Evolutionary conservation across 2,329 filamentous ascomycete genomes (phyloP), one percentile per base, ranked within the genome.

Genomic region (Didymella keratinophila): DNA sequence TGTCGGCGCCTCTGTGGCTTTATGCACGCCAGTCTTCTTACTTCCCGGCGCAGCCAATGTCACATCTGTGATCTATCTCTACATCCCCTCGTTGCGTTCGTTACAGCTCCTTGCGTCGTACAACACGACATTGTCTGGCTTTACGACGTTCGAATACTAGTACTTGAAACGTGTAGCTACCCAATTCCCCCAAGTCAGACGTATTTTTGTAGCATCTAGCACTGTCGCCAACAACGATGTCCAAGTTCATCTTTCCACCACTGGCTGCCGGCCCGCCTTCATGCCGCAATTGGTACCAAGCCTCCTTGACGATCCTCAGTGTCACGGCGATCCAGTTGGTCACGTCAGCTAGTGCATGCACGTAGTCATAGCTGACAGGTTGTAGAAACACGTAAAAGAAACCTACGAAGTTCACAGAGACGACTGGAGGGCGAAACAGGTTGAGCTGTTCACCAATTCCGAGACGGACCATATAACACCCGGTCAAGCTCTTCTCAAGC

Each of bases 261-360:
- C 44, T 60, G 14, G 9, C 49, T 11, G 60, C 52, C 10, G 54
- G 57, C 1, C 54, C 60, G 10, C 60, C 63, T 34, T 60, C 60
- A 18, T 48, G 46, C 16, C 45, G 56, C 20, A 65, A 63, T 23
- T 63, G 58, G 60, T 61, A 63, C 20, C 23, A 58, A 32, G 63
- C 61, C 43, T 65, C 14, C 57, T 63, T 2, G 49, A 63, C 30
- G 47, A 65, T 36, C 49, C 58, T 11, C 20, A 50, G 11, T 63
- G 63, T 27, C 14, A 30, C 8, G 52, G 55, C 27, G 36, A 58
- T 25, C 21, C 59, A 20, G 56, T 64, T 18, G 44, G 56, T 55
- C 1, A 44, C 25, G 10, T 18, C 14, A 20, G 5, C n/a, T 8
- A 4, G 20, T 6, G 23, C 1, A 21, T 16, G 12, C 30, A 4